A percentile compares a stretch with the other conserved stretches of the same genome.
Conservation (phyloP, 345 rosid genomes). For the Nephelium lappaceum region DNA sequence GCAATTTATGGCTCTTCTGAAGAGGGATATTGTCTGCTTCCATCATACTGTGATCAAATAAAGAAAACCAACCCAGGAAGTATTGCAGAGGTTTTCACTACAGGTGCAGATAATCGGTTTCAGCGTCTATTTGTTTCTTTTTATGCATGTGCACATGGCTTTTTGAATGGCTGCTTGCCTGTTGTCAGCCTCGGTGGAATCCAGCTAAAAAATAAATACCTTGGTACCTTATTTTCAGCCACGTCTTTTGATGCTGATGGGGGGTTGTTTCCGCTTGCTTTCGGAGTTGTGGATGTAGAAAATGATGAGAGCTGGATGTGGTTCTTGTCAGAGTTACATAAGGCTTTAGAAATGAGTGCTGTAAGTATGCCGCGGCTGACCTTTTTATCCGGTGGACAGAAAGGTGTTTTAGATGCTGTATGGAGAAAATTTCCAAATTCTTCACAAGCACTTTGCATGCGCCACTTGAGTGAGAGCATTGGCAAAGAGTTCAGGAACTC, state of each 20-base stretch:
- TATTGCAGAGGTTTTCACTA: conserved; percentile 47
- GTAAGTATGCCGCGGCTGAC: conserved; percentile 42
- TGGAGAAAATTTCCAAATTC: conserved; percentile 45
- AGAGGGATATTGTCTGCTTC: conserved; percentile 60
- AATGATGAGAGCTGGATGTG: conserved; percentile 58
- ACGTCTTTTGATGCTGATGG: conserved; percentile 61
- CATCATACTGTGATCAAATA: conserved; percentile 50
- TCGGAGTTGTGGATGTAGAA: conserved; percentile 56
- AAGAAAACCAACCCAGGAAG: conserved; percentile 54
- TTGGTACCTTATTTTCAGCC: conserved; percentile 56
- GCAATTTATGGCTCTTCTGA: conserved; percentile 67
- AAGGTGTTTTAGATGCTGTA: conserved; percentile 42
- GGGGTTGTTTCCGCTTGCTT: conserved; percentile 56
- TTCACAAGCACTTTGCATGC: conserved; percentile 45
- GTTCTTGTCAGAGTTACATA: conserved; percentile 61
- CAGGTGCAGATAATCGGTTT: conserved; percentile 51
- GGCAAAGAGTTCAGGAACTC: conserved; percentile 58
- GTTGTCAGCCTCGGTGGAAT: conserved; percentile 49
- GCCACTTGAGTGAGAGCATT: conserved; percentile 46
- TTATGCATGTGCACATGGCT: conserved; percentile 45
- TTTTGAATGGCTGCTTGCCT: conserved; percentile 59
- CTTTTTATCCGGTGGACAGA: conserved; percentile 44
- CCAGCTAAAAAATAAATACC: conserved; percentile 57
- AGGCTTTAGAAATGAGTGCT: conserved; percentile 41
- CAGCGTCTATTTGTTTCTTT: conserved; percentile 53